Evolutionary conservation across 2,329 filamentous ascomycete species (phyloP).

Genomic region (Penicillium nordicum): DNA sequence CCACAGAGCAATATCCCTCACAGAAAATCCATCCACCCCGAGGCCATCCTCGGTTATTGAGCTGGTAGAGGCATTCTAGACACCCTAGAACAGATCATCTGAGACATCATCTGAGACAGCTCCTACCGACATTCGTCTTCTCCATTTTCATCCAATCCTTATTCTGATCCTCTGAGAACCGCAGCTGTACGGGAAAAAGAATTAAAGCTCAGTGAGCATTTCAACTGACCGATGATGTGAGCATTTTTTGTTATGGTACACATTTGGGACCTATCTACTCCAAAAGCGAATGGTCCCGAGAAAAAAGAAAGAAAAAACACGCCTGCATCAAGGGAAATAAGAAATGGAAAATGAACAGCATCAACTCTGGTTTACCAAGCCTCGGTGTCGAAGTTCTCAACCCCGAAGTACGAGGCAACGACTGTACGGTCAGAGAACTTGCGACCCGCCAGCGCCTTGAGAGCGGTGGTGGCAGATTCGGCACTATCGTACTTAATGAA

Average conservation of each 20-base stretch:
- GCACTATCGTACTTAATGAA: constrained; percentile 85
- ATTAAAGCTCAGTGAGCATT: background rate
- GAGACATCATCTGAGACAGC: background rate
- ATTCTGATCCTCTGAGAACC: background rate
- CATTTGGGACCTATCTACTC: constrained; percentile 7
- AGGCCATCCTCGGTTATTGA: background rate
- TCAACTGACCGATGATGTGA: constrained; percentile 1
- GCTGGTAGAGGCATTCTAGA: background rate
- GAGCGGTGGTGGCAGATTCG: constrained; percentile 76
- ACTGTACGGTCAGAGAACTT: constrained; percentile 97
- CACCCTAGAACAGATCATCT: background rate
- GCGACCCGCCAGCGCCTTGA: constrained; percentile 84
- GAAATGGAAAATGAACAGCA: background rate
- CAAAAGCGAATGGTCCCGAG: constrained; percentile 4
- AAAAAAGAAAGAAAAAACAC: constrained; percentile 4
- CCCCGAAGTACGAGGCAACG: constrained; percentile 92
- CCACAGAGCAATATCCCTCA: too few species aligned
- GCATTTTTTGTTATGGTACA: constrained; percentile 11
- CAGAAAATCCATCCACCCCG: too few species aligned
- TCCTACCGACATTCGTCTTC: background rate
- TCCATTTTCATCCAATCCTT: background rate
- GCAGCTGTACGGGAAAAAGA: background rate
- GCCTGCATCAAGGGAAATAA: constrained; percentile 12
- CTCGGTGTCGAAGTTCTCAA: constrained; percentile 81
- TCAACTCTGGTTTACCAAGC: constrained; percentile 17